These are phyloP conservation scores for Pestalotiopsis sp. DNA, from an alignment of 2,329 filamentous ascomycete genomes.

Conservation along the genomic window DNA sequence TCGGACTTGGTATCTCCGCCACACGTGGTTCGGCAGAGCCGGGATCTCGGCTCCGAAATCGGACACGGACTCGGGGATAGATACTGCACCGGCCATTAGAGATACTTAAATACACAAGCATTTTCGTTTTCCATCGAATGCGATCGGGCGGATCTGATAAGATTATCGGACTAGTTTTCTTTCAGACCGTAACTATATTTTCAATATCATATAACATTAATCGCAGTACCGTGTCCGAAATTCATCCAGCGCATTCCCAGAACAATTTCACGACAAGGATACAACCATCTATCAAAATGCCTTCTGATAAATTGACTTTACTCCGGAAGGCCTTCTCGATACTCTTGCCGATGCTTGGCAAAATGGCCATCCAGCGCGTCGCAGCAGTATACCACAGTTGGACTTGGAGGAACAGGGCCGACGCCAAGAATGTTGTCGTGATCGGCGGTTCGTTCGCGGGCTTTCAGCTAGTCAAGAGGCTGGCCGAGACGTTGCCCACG, in stretches of 20 bases:
- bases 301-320: background rate
- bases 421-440: background rate
- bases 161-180: background rate
- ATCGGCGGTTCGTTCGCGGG: background rate
- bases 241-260: too few species aligned
- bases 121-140: too few species aligned
- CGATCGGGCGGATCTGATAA: background rate
- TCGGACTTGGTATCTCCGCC: background rate
- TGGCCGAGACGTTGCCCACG: conserved; percentile 36
- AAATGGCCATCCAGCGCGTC: background rate
- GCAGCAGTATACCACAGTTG: background rate
- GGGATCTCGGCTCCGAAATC: background rate
- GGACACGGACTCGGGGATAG: background rate
- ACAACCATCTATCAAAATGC: background rate
- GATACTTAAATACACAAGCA: too few species aligned
- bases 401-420: background rate
- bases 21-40: background rate
- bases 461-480: conserved; percentile 1
- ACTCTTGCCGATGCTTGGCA: background rate
- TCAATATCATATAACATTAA: background rate
- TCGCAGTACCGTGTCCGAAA: too few species aligned
- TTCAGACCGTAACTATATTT: too few species aligned
- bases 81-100: background rate
- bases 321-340: background rate
- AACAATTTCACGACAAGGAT: background rate